Evolutionary conservation across 768 basidiomycete genomes (phyloP), one percentile per base, ranked within the genome.

Genomic region (Auriculariales sp.): DNA sequence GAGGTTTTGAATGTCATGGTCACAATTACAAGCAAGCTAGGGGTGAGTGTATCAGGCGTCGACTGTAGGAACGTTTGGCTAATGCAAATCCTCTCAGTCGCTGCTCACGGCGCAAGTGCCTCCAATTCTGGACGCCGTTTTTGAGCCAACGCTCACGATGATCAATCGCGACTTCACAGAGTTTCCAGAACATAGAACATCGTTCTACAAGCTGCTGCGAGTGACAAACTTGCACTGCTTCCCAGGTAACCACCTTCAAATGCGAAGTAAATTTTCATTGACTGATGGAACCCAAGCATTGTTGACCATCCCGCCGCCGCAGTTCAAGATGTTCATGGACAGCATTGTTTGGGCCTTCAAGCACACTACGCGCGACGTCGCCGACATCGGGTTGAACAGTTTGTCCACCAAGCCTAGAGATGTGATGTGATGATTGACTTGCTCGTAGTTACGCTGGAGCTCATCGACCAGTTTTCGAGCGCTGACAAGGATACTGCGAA

Each of bases 331-430:
- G 52, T 86, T 95, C 65, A 97, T 95, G 80, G 94, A 98, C 64
- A 92, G 90, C 53, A 86, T 97, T 55, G 83, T 94, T 47, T 99
- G 95, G 94, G 94, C 92, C n/a, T 94, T 97, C 71, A 99, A 99
- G 66, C 95, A 99, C 68, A 97, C 90, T 14, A 92, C 95, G 90
- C 79, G 94, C 49, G 94, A 98, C 64, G 95, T 99, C 54, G 89
- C 91, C 3, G 94, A 98, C 61, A 87, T 83, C 35, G 71, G 70
- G n/a, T 52, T 72, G 28, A 67, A 63, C 56, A 62, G 66, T 65
- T 53, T 49, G 63, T 57, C 11, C 4, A 28, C 24, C 32, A 4
- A 19, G 27, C 3, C 3, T 10, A 12, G 3, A n/a, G 11, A 32
- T n/a, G 29, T 5, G 19, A 10, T 9, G 19, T 46, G 49, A 7